These are phyloP conservation scores for Clitopilus passeckerianus DNA, from an alignment of 768 basidiomycete species.

Conservation along the genomic window DNA sequence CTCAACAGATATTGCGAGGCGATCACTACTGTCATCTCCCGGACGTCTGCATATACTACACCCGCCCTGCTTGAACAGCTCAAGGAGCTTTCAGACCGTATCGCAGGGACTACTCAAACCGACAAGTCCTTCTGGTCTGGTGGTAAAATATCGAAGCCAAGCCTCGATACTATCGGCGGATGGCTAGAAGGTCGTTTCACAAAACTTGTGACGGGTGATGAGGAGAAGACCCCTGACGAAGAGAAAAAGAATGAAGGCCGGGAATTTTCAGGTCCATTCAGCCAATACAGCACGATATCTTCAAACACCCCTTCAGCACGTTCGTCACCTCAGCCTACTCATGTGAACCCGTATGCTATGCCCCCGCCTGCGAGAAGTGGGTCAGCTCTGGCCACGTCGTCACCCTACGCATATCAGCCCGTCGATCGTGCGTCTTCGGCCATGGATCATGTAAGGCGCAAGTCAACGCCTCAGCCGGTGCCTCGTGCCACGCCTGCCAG, in stretches of 20 bases:
- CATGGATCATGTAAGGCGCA: constrained; percentile 64
- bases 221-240: constrained; percentile 33
- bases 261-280: constrained; percentile 74
- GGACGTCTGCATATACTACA: constrained; percentile 64
- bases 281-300: constrained; percentile 90
- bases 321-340: constrained; percentile 69
- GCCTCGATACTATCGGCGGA: constrained; percentile 83
- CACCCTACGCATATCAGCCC: constrained; percentile 34
- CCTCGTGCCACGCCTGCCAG: constrained; percentile 51
- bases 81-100: constrained; percentile 72
- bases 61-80: constrained; percentile 66
- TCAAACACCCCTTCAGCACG: constrained; percentile 70
- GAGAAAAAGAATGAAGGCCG: constrained; percentile 31
- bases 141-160: constrained; percentile 85
- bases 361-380: constrained; percentile 53
- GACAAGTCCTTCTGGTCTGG: constrained; percentile 88
- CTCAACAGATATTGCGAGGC: constrained; percentile 84
- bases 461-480: constrained; percentile 45
- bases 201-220: constrained; percentile 92
- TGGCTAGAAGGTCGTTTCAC: constrained; percentile 93
- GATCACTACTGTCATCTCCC: constrained; percentile 61
- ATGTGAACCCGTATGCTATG: constrained; percentile 31
- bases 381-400: constrained; percentile 62
- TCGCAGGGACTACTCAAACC: constrained; percentile 63
- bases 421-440: constrained; percentile 77